Percentiles rank a stretch among this genome's conserved stretches.
phyloP scores from a whole-genome alignment of 345 rosid genomes.

The Gossypium longicalyx region DNA sequence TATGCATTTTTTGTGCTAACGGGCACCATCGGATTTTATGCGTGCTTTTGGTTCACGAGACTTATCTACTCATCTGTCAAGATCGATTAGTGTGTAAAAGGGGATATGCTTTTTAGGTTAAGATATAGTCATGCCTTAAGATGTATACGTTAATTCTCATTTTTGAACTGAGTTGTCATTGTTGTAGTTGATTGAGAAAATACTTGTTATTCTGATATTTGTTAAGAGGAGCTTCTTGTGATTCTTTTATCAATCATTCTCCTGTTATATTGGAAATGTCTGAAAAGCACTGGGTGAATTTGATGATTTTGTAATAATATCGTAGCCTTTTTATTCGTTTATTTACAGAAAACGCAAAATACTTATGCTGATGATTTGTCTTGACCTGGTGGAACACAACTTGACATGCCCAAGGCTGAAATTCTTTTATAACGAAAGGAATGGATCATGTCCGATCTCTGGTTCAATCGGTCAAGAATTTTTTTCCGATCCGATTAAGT shows the following conservation, averaged over 20 bases:
- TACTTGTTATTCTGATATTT: background rate
- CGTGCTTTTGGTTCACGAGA: slow-evolving; percentile 82
- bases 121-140: slow-evolving; percentile 20
- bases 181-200: background rate
- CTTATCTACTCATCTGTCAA: slow-evolving; percentile 81
- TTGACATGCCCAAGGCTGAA: no score
- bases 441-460: no score
- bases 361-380: no score
- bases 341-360: background rate
- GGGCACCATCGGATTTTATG: slow-evolving; percentile 67
- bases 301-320: background rate
- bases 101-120: background rate
- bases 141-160: background rate
- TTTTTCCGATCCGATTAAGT: no score
- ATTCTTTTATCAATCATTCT: background rate
- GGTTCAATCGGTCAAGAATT: no score
- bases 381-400: no score
- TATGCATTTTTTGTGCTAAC: slow-evolving; percentile 70
- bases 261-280: background rate
- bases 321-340: background rate
- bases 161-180: background rate
- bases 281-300: background rate
- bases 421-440: no score
- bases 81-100: slow-evolving; percentile 40
- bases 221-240: background rate